These are phyloP conservation scores for Candida vaughaniae DNA, from an alignment of 805 yeast species.

Conservation along the genomic window DNA sequence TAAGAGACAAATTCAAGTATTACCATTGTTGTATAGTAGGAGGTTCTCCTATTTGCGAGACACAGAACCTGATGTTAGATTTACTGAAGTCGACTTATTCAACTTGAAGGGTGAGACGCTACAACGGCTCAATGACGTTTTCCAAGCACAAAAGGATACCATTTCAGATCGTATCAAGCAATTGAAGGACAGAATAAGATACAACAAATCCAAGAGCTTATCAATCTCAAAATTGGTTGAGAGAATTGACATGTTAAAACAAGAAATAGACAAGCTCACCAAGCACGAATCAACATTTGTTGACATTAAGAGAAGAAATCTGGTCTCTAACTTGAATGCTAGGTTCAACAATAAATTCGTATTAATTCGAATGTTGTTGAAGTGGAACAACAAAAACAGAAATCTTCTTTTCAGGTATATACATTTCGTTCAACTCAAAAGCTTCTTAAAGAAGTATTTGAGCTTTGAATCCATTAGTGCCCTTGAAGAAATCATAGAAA, in stretches of 20 bases:
- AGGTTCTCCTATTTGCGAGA: constrained; percentile 67
- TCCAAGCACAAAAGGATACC: constrained; percentile 26
- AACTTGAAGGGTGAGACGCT: constrained; percentile 33
- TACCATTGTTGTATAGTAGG: constrained; percentile 68
- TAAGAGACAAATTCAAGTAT: constrained; percentile 45
- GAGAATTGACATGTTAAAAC: constrained; percentile 21
- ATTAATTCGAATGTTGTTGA: constrained; percentile 37
- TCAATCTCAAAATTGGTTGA: constrained; percentile 11
- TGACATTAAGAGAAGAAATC: constrained; percentile 10
- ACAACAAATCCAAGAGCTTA: constrained; percentile 9
- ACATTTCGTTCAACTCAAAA: constrained; percentile 33
- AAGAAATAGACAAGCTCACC: constrained; percentile 15
- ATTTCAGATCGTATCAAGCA: constrained; percentile 26
- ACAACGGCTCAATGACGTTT: constrained; percentile 24
- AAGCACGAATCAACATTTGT: constrained; percentile 8
- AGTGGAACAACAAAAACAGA: constrained; percentile 41
- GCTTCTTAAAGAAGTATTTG: constrained; percentile 27
- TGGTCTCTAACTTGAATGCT: constrained; percentile 8
- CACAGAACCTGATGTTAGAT: constrained; percentile 29
- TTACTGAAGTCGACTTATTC: constrained; percentile 16
- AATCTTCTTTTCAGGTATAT: constrained; percentile 34
- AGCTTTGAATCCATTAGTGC: constrained; percentile 34
- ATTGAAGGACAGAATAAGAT: constrained; percentile 18
- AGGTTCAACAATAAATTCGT: constrained; percentile 39
- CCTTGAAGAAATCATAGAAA: constrained; percentile 31